These are phyloP conservation scores for Solanum dulcamara DNA, from an alignment of 257 asterid species.

Conservation along the genomic window DNA sequence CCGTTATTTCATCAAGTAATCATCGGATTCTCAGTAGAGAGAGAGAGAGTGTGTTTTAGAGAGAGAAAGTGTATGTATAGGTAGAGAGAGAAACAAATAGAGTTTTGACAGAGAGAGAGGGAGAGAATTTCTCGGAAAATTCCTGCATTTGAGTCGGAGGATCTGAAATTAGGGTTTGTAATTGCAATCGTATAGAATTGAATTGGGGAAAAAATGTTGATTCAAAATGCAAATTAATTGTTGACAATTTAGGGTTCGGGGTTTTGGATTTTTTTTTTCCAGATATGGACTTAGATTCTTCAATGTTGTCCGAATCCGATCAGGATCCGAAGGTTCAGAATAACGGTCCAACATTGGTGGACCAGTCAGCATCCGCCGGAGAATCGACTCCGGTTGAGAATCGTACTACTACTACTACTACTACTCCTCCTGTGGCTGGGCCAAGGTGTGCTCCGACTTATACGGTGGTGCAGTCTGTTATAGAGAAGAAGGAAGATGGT, in stretches of 20 bases:
- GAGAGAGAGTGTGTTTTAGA: background rate
- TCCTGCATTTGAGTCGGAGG: conserved; percentile 27
- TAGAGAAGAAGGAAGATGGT: conserved; percentile 91
- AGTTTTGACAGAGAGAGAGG: background rate
- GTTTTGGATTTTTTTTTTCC: no score
- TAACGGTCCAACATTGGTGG: conserved; percentile 22
- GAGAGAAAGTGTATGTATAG: conserved; percentile 9
- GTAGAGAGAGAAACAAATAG: background rate
- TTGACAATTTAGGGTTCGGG: no score
- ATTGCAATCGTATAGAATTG: conserved; percentile 30
- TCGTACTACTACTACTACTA: background rate
- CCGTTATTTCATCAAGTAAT: background rate
- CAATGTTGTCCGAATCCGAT: conserved; percentile 37
- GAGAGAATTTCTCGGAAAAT: background rate
- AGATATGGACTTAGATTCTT: conserved; percentile 65
- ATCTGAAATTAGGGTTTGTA: conserved; percentile 41
- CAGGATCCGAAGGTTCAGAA: conserved; percentile 63
- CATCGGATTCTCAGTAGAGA: background rate
- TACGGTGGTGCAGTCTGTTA: conserved; percentile 58
- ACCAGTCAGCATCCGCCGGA: conserved; percentile 16
- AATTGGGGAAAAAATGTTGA: no score
- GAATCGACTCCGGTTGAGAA: conserved; percentile 15
- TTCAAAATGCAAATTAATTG: no score
- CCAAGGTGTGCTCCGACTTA: conserved; percentile 94
- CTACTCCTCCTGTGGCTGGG: conserved; percentile 38